A percentile compares a stretch with the other conserved stretches of the same genome.
These are phyloP conservation scores for Xenoacremonium recifei DNA, from an alignment of 2,329 filamentous ascomycete species.

Conservation along the genomic window DNA sequence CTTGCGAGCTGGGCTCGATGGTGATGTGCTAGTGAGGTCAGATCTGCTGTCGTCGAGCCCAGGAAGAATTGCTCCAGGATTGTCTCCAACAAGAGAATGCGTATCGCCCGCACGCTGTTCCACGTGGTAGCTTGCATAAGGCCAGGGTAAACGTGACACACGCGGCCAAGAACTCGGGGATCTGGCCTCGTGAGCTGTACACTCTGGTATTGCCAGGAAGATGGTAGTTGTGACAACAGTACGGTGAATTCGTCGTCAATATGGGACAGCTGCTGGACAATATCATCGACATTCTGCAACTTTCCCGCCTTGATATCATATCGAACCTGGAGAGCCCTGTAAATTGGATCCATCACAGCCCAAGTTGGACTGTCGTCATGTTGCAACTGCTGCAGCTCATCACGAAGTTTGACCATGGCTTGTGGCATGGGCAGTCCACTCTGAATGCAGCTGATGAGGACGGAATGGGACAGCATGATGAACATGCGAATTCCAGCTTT, in stretches of 20 bases:
- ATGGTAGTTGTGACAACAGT: conserved; percentile 37
- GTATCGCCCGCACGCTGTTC: conserved; percentile 46
- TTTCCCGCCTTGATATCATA: conserved; percentile 42
- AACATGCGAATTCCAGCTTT: conserved; percentile 50
- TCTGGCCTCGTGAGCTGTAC: conserved; percentile 38
- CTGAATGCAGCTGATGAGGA: conserved; percentile 52
- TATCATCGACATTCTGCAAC: conserved; percentile 34
- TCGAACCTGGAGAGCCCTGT: conserved; percentile 45
- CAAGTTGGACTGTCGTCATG: conserved; percentile 39
- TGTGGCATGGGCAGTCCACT: conserved; percentile 47
- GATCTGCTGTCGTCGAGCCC: conserved; percentile 10
- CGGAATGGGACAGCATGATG: conserved; percentile 50
- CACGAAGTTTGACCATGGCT: conserved; percentile 45
- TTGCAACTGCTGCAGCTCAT: conserved; percentile 37
- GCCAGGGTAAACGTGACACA: conserved; percentile 47
- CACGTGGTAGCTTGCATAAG: conserved; percentile 45
- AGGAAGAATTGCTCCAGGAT: conserved; percentile 41
- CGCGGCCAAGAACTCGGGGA: conserved; percentile 38
- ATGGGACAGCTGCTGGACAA: conserved; percentile 35
- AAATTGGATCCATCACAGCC: conserved; percentile 43
- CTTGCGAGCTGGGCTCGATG: conserved; percentile 36
- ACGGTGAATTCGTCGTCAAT: conserved; percentile 44
- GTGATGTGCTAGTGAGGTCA: conserved; percentile 26
- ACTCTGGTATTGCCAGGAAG: conserved; percentile 41
- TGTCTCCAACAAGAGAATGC: conserved; percentile 48